Evolutionary conservation across 2,329 filamentous ascomycete genomes (phyloP).

Genomic region (Cryphonectria radicalis): DNA sequence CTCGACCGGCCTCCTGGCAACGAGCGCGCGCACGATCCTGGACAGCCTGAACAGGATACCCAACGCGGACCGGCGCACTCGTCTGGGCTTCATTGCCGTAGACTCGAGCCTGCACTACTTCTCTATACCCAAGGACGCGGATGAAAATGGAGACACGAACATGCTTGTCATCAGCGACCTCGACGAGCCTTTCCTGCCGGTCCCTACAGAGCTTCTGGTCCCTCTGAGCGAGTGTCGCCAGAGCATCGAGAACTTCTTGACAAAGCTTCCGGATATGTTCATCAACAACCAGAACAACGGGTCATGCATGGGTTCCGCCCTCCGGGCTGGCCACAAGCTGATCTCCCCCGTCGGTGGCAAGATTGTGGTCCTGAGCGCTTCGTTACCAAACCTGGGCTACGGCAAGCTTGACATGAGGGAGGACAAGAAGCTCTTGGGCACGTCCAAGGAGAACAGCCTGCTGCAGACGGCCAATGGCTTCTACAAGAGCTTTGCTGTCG

Average conservation of each 20-base stretch:
- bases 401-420: constrained; percentile 93
- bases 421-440: constrained; percentile 94
- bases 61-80: constrained; percentile 92
- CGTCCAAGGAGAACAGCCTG: constrained; percentile 84
- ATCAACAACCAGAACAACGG: constrained; percentile 86
- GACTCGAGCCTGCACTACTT: constrained; percentile 97
- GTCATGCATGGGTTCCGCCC: constrained; percentile 93
- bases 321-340: constrained; percentile 92
- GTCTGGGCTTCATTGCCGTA: constrained; percentile 92
- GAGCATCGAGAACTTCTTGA: constrained; percentile 89
- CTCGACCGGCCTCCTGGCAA: constrained; percentile 88
- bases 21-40: constrained; percentile 88
- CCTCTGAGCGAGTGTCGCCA: constrained; percentile 85
- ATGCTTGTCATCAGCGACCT: constrained; percentile 96
- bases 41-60: constrained; percentile 96
- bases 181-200: constrained; percentile 94
- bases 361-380: constrained; percentile 87
- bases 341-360: constrained; percentile 95
- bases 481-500: constrained; percentile 98
- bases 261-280: constrained; percentile 95
- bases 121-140: constrained; percentile 84
- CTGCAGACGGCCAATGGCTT: constrained; percentile 94
- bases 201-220: constrained; percentile 88
- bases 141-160: constrained; percentile 80
- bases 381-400: constrained; percentile 85